Percentiles rank a stretch among this genome's conserved stretches.
Conservation (phyloP, 2,329 filamentous ascomycete genomes). For the Tolypocladium nubicola region DNA sequence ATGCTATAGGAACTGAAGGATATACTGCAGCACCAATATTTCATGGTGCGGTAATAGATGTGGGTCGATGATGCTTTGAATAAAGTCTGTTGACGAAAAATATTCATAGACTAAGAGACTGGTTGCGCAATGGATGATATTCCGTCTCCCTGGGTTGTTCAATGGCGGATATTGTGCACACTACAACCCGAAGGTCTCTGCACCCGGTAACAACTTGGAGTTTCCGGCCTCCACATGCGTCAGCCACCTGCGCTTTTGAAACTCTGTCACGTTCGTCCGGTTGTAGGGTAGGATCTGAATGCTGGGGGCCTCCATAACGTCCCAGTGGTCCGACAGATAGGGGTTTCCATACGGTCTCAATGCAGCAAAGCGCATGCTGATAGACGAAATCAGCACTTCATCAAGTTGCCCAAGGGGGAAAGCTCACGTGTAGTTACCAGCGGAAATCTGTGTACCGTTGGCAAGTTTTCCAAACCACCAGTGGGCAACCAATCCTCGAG, state of each 20-base stretch:
- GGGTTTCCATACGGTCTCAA: slow-evolving; percentile 30
- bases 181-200: no score
- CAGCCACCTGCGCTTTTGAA: slow-evolving; percentile 3
- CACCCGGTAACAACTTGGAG: no score
- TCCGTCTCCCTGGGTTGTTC: neutral
- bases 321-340: slow-evolving; percentile 29
- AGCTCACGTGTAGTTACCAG: no score
- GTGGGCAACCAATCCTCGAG: no score
- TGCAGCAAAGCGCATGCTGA: slow-evolving; percentile 29
- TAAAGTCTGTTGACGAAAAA: neutral
- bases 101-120: neutral
- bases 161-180: neutral
- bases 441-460: no score
- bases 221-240: neutral
- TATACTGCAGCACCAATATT: neutral
- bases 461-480: no score
- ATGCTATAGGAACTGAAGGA: neutral
- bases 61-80: neutral
- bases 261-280: slow-evolving; percentile 9
- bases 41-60: neutral
- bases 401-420: no score
- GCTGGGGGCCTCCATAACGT: slow-evolving; percentile 22
- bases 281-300: slow-evolving; percentile 24
- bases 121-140: neutral
- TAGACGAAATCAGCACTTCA: slow-evolving; percentile 3